Conservation (phyloP, 2,329 filamentous ascomycete species). For the Arthrinium puccinioides region DNA sequence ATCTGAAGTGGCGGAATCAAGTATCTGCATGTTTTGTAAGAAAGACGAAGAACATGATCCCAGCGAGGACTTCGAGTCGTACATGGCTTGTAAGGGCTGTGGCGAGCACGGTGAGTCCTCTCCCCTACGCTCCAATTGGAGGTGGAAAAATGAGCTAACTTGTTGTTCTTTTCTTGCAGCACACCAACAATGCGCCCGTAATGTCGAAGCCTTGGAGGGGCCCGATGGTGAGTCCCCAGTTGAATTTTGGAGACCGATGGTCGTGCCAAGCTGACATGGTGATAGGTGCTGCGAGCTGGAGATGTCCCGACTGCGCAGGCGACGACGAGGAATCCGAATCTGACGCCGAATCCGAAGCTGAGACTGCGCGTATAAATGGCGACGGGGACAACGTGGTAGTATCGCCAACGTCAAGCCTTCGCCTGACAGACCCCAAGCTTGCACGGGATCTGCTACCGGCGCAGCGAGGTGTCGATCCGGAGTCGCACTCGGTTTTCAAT, state of each 20-base stretch:
- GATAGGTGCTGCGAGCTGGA: constrained; percentile 38
- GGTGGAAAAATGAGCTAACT: too few relatives aligned
- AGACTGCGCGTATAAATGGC: constrained; percentile 19
- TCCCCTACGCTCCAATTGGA: too few relatives aligned
- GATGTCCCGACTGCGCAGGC: constrained; percentile 39
- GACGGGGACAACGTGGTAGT: constrained; percentile 23
- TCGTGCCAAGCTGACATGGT: constrained; percentile 5
- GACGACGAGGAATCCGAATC: constrained; percentile 22
- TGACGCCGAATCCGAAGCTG: constrained; percentile 17
- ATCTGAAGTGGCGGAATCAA: constrained; percentile 41
- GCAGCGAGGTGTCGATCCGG: constrained; percentile 54
- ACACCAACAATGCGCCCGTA: constrained; percentile 82
- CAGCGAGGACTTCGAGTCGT: constrained; percentile 72
- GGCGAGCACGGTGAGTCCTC: constrained; percentile 69
- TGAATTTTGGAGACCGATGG: constrained; percentile 6
- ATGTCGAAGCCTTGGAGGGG: constrained; percentile 54
- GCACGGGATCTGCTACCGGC: constrained; percentile 66
- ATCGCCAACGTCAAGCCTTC: constrained; percentile 34
- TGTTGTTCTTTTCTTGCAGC: constrained; percentile 46
- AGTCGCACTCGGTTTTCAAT: constrained; percentile 73
- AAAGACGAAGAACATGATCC: constrained; percentile 79
- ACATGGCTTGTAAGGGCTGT: constrained; percentile 69
- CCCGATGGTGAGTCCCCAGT: constrained; percentile 51
- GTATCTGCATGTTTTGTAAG: constrained; percentile 64
- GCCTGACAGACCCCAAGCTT: constrained; percentile 57